Percentiles rank a stretch among this genome's conserved stretches.
These are phyloP conservation scores for Tylopilus subfusipes DNA, from an alignment of 768 basidiomycete species.

Conservation along the genomic window DNA sequence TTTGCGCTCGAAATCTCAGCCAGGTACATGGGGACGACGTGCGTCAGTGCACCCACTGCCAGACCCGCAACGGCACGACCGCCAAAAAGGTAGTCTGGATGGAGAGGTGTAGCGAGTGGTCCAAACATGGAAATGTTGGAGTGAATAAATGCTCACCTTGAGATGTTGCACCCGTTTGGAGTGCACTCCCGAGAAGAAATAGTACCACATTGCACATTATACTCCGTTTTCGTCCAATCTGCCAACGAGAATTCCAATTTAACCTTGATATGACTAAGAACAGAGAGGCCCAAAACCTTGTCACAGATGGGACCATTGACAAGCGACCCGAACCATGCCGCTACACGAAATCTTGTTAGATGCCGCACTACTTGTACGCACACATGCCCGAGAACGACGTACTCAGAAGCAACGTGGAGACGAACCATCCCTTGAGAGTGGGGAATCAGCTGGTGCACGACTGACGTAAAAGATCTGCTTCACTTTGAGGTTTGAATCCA, in stretches of 20 bases:
- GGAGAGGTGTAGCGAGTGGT: neutral
- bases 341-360: constrained; percentile 15
- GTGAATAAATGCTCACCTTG: constrained; percentile 3
- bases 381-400: constrained; percentile 3
- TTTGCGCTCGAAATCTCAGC: constrained; percentile 39
- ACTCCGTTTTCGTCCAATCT: constrained; percentile 29
- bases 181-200: constrained; percentile 29
- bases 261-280: neutral
- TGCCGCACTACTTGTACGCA: neutral
- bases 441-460: constrained; percentile 1
- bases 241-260: neutral
- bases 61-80: constrained; percentile 26
- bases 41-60: constrained; percentile 21
- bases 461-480: neutral
- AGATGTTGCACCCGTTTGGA: constrained; percentile 30
- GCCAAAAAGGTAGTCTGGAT: constrained; percentile 25
- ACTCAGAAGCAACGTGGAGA: constrained; percentile 30
- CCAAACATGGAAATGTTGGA: neutral
- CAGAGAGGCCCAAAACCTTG: constrained; percentile 13
- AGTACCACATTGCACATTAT: constrained; percentile 28
- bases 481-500: constrained; percentile 27
- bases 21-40: constrained; percentile 33
- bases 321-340: constrained; percentile 31
- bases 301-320: constrained; percentile 32
- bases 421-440: constrained; percentile 28